These are phyloP conservation scores for Aquanectria penicillioides DNA, from an alignment of 2,329 filamentous ascomycete genomes.

Conservation along the genomic window DNA sequence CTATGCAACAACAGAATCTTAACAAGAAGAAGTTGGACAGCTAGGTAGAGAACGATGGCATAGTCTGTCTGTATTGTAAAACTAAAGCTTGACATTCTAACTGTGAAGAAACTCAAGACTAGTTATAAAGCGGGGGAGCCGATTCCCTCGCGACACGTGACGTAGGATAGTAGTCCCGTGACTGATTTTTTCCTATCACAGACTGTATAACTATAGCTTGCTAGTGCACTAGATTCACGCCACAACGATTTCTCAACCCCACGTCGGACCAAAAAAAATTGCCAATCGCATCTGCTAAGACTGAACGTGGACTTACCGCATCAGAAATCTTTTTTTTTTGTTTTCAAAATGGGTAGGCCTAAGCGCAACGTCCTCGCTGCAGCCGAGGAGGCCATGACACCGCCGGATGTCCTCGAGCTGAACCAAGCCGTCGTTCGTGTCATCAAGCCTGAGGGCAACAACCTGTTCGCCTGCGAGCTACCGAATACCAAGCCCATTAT, in stretches of 20 bases:
- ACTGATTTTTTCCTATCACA: too few relatives aligned
- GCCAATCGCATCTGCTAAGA: background rate
- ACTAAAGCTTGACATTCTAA: too few relatives aligned
- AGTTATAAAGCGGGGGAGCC: too few relatives aligned
- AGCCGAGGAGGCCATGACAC: slow-evolving; percentile 74
- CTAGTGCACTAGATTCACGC: too few relatives aligned
- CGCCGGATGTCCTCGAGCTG: slow-evolving; percentile 66
- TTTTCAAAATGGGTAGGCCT: slow-evolving; percentile 47
- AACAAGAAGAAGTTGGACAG: too few relatives aligned
- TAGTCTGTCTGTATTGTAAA: too few relatives aligned
- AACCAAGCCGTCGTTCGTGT: slow-evolving; percentile 80
- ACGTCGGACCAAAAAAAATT: slow-evolving; percentile 11
- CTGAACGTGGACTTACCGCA: background rate
- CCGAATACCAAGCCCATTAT: slow-evolving; percentile 73
- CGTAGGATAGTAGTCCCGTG: too few relatives aligned
- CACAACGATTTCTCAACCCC: slow-evolving; percentile 15
- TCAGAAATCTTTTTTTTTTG: background rate
- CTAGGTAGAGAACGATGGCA: too few relatives aligned
- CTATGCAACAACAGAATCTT: too few relatives aligned
- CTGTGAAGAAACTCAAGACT: too few relatives aligned
- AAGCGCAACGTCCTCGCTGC: slow-evolving; percentile 83
- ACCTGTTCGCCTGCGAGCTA: slow-evolving; percentile 82
- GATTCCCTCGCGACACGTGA: too few relatives aligned
- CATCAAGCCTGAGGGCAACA: slow-evolving; percentile 86
- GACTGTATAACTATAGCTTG: too few relatives aligned